Evolutionary conservation across 2,329 filamentous ascomycete genomes (phyloP).

Genomic region (Cyphellophora europaea): DNA sequence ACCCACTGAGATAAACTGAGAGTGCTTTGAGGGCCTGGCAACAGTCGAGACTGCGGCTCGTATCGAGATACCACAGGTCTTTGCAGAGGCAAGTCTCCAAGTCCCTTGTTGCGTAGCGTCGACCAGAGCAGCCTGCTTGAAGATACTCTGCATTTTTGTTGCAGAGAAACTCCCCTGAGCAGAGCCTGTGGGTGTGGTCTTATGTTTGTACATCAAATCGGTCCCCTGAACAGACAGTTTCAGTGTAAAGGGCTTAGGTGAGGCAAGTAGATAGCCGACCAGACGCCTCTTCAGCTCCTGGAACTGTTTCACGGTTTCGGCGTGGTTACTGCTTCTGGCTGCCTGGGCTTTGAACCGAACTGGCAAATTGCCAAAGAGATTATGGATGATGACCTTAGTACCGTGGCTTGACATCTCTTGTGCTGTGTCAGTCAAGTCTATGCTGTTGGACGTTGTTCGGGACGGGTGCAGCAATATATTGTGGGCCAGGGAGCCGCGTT

Average conservation of each 20-base stretch:
- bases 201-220: not conserved
- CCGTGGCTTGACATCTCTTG: constrained; percentile 48
- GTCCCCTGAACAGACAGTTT: not conserved
- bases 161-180: too few relatives aligned
- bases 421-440: not conserved
- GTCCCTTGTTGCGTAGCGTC: constrained; percentile 32
- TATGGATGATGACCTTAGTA: constrained; percentile 64
- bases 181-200: too few relatives aligned
- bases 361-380: constrained; percentile 84
- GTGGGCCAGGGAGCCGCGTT: constrained; percentile 44
- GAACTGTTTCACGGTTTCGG: constrained; percentile 56
- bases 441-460: not conserved
- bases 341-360: constrained; percentile 77
- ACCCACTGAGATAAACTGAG: constrained; percentile 76
- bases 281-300: constrained; percentile 50
- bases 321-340: constrained; percentile 39
- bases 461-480: constrained; percentile 19
- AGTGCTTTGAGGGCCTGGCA: constrained; percentile 60
- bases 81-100: constrained; percentile 66
- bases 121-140: constrained; percentile 18
- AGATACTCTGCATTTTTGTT: constrained; percentile 40
- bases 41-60: constrained; percentile 59
- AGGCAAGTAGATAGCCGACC: constrained; percentile 61
- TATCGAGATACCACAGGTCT: constrained; percentile 51
- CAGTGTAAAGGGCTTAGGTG: constrained; percentile 31